Evolutionary conservation across 768 basidiomycete genomes (phyloP).

Genomic region (Panellus pusillus): DNA sequence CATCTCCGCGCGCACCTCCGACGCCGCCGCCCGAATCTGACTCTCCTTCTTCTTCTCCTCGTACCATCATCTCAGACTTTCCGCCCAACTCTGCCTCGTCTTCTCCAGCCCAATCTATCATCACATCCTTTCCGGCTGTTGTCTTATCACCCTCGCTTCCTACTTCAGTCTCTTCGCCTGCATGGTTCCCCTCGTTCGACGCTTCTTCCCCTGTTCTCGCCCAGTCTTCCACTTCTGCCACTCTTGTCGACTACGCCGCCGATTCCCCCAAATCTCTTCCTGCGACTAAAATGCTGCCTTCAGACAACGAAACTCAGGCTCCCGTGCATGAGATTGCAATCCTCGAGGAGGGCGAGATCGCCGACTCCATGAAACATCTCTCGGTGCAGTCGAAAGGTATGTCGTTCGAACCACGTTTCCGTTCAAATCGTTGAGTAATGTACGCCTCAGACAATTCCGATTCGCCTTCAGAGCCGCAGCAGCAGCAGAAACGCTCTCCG

Average conservation of each 20-base stretch:
- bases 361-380: conserved; percentile 1
- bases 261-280: conserved; percentile 1
- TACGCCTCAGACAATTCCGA: conserved; percentile 9
- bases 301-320: neutral
- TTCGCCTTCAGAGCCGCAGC: neutral
- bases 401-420: neutral
- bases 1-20: conserved; percentile 18
- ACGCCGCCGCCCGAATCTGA: conserved; percentile 21
- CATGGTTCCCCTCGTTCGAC: conserved; percentile 20
- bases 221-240: conserved; percentile 15
- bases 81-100: neutral
- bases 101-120: conserved; percentile 14
- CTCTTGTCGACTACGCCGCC: conserved; percentile 8
- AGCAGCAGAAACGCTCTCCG: neutral
- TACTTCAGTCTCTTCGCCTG: conserved; percentile 21
- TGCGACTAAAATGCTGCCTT: neutral
- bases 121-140: conserved; percentile 14
- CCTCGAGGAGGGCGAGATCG: conserved; percentile 12
- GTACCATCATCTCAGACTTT: conserved; percentile 6
- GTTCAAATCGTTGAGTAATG: neutral
- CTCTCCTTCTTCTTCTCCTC: conserved; percentile 10
- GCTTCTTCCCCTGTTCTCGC: conserved; percentile 7
- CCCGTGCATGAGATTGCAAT: neutral
- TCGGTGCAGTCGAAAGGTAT: conserved; percentile 3
- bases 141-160: conserved; percentile 11